Base-by-base conservation (phyloP, 768 basidiomycete species). In the Leccinum subtestaceum region DNA sequence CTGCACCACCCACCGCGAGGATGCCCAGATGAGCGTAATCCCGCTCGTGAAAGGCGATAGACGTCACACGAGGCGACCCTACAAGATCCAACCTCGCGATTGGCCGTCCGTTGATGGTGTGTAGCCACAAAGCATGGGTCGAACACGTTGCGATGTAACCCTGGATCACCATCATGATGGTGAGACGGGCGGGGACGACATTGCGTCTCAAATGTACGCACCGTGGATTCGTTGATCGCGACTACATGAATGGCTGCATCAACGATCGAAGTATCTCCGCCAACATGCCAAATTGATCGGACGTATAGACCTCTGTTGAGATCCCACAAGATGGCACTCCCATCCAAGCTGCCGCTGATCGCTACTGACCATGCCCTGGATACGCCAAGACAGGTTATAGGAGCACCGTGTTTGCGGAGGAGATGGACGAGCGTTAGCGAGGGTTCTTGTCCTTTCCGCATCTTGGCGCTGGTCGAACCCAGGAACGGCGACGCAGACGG, bases 71-170 rank as follows among this genome's bases (percentile, higher is more conserved):
- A 0, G 83, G 81, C 23, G 78, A 73, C 4, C n/a, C 40, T 0
- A 70, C 73, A 2, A 93, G 76, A 61, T 92, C 87, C 34, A 93
- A 70, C 12, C 78, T 80, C 0, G 86, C 86, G 62, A 97, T 91
- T 0, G 82, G 85, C 17, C 89, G 82, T 0, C 84, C 94, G 66
- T 96, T 96, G 75, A 96, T 81, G 0, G 93, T 96, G 72, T 94
- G 92, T 15, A 95, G 73, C 70, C 84, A 88, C 15, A 97, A 72
- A 55, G 84, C 84, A 2, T 80, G 73, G 25, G 78, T 72, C 2
- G 94, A 95, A 63, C 91, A 93, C 0, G 93, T 86, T 0, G 92
- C 93, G 55, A 96, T 87, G 70, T 91, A 88, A 11, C 95, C 95
- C 93, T 95, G 51, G 2, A 17, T 27, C 23, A 15, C 7, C 13